Evolutionary conservation across 306 rosid species (phyloP), one percentile per base, ranked within the genome.

Genomic region (Calophaca sinica): DNA sequence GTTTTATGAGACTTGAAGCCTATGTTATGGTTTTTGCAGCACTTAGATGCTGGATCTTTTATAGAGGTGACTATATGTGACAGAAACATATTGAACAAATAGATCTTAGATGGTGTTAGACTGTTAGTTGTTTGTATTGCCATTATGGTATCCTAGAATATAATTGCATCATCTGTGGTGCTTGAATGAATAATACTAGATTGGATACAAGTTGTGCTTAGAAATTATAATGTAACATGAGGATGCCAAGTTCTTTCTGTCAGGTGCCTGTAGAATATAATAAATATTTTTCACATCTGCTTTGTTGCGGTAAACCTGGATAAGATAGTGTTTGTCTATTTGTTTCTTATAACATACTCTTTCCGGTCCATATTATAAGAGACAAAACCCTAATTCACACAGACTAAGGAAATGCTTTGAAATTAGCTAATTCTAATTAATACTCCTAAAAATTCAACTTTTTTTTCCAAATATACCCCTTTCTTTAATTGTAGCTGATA

Each of bases 41-140:
- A 26, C 32, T 42, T 53, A 78, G 29, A 53, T 9, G 52, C 29
- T 31, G 29, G 36, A 28, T 36, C 60, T 59, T 66, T 60, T 9
- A 13, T 33, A 10, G 28, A 29, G 36, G 9, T 64, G 42, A 10
- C 42, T 58, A 55, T 64, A 26, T 53, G 74, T 48, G 74, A 53
- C 62, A 32, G 11, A 68, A 75, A 42, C 49, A 42, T 33, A 4
- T 11, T 67, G 60, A 74, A 51, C 28, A 62, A 33, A 8, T 62
- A 75, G n/a, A 71, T 70, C 45, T 39, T 58, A 77, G 39, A 39
- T 50, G 68, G 11, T 58, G 75, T 68, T 50, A 29, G n/a, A n/a
- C n/a, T n/a, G n/a, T n/a, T n/a, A 55, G 68, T 13, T 73, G 33
- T 48, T 46, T 66, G 67, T 11, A 38, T 48, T 57, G 32, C 63